A percentile compares a stretch with the other conserved stretches of the same genome.
Evolutionary conservation across 176 grass and related monocot genomes (phyloP).

Genomic region (Oryza meridionalis): DNA sequence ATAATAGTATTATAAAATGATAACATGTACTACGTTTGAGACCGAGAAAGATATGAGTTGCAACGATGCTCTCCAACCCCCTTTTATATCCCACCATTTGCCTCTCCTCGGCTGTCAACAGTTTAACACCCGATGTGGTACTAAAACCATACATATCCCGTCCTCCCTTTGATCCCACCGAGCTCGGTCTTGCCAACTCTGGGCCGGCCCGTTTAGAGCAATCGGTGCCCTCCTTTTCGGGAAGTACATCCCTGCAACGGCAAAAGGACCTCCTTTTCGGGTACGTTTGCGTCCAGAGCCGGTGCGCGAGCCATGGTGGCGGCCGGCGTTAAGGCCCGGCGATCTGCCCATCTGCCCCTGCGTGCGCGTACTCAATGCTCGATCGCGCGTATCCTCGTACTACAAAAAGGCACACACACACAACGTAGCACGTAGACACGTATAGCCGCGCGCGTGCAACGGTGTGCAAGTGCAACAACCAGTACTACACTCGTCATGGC

Average conservation of each 20-base stretch:
- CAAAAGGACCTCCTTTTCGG: background rate
- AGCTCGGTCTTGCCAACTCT: too few species aligned
- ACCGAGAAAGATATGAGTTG: constrained; percentile 62
- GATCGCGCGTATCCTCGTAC: background rate
- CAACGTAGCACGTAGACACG: too few species aligned
- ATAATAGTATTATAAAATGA: constrained; percentile 52
- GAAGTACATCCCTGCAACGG: background rate
- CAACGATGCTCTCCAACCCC: too few species aligned
- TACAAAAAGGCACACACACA: background rate
- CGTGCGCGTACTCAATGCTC: background rate
- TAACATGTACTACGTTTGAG: constrained; percentile 1
- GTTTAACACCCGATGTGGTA: background rate
- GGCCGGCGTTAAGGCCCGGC: background rate
- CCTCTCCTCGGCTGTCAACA: background rate
- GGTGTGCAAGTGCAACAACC: too few species aligned
- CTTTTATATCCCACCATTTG: background rate
- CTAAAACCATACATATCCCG: constrained; percentile 16
- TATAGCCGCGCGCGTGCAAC: too few species aligned
- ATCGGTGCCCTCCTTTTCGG: too few species aligned
- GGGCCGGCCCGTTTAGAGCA: too few species aligned
- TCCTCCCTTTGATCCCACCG: too few species aligned
- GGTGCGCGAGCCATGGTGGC: background rate
- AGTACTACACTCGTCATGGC: too few species aligned
- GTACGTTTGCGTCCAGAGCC: background rate
- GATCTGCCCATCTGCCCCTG: background rate